A percentile compares a stretch with the other conserved stretches of the same genome.
Conservation (phyloP, 306 rosid species). For the Vigna radiata region DNA sequence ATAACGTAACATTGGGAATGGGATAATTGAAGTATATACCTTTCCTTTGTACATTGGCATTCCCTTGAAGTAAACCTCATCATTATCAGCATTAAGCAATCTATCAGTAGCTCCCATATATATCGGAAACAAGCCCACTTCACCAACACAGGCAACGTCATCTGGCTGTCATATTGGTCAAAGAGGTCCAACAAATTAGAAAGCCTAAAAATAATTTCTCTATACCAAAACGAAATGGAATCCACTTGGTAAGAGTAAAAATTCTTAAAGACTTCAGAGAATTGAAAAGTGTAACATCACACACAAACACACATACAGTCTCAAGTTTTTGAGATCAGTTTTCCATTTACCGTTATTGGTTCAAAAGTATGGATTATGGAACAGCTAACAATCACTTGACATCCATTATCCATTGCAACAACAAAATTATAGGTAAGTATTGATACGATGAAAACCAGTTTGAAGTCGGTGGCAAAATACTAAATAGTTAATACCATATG, state of each 20-base stretch:
- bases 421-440: constrained; percentile 1
- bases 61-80: constrained; percentile 81
- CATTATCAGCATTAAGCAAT: constrained; percentile 83
- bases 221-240: constrained; percentile 42
- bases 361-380: not conserved
- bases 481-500: not conserved
- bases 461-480: not conserved
- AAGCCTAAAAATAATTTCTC: not conserved
- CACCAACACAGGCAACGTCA: constrained; percentile 79
- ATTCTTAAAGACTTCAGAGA: no score
- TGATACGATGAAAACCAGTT: constrained; percentile 18
- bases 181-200: constrained; percentile 40
- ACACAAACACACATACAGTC: not conserved
- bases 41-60: constrained; percentile 86
- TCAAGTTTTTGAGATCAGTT: constrained; percentile 17
- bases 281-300: constrained; percentile 8
- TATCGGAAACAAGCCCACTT: constrained; percentile 72
- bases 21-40: constrained; percentile 52
- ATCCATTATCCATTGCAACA: constrained; percentile 33
- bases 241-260: no score
- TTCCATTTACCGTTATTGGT: constrained; percentile 1
- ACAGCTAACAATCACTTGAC: no score
- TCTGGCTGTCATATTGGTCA: constrained; percentile 66
- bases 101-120: constrained; percentile 76
- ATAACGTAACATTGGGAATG: not conserved